These are phyloP conservation scores for Neurospora sp. DNA, from an alignment of 495 filamentous ascomycete genomes.

Conservation along the genomic window DNA sequence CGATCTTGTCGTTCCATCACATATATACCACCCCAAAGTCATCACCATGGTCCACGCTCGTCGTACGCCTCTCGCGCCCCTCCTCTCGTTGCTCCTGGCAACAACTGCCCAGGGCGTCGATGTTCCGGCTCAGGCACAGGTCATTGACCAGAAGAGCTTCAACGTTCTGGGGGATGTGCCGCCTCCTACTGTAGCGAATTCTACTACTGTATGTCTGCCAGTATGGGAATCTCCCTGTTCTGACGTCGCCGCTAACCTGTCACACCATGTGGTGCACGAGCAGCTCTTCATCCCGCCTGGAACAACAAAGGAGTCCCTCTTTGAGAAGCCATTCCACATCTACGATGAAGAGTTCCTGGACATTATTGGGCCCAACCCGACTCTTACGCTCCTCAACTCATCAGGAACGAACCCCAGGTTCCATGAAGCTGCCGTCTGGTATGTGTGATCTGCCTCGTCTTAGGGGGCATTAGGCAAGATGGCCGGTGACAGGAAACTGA, in stretches of 20 bases:
- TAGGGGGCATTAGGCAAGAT: neutral
- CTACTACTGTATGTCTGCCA: slow-evolving; percentile 12
- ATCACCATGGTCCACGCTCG: neutral
- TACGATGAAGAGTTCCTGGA: slow-evolving; percentile 35
- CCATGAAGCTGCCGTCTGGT: slow-evolving; percentile 45
- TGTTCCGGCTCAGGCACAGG: slow-evolving; percentile 31
- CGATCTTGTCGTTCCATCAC: neutral
- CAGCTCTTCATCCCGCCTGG: slow-evolving; percentile 28
- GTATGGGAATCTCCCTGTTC: neutral
- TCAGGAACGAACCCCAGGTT: slow-evolving; percentile 33
- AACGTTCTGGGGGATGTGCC: slow-evolving; percentile 25
- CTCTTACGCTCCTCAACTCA: slow-evolving; percentile 32
- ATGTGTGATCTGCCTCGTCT: slow-evolving; percentile 3
- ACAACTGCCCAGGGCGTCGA: neutral
- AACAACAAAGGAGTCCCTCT: slow-evolving; percentile 18
- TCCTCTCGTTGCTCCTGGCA: neutral
- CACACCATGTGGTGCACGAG: neutral
- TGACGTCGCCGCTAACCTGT: neutral
- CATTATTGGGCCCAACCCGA: slow-evolving; percentile 32
- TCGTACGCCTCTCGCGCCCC: neutral
- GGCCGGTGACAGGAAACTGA: neutral
- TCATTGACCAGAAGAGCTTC: slow-evolving; percentile 32
- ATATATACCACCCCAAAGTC: neutral
- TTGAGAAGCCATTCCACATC: slow-evolving; percentile 34
- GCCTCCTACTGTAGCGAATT: slow-evolving; percentile 16